Evolutionary conservation across 371 early-diverging fungal species (phyloP).

Genomic region (Actinomortierella ambigua): DNA sequence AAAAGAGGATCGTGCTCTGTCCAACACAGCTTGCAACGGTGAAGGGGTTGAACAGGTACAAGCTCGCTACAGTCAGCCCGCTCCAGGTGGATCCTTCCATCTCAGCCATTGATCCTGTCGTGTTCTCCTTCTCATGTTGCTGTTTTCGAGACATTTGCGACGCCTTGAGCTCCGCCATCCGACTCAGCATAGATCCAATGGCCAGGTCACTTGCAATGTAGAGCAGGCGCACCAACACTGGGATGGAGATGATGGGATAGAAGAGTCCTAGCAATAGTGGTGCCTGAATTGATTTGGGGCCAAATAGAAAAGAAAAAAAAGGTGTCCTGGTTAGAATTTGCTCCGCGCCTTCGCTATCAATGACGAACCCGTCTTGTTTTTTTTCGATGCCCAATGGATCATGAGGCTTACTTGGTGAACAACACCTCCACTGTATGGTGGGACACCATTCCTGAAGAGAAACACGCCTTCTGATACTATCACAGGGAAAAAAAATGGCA

Average conservation of each 20-base stretch:
- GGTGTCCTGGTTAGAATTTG: no score
- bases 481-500: not conserved
- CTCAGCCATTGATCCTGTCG: slow-evolving; percentile 18
- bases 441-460: slow-evolving; percentile 73
- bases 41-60: slow-evolving; percentile 86
- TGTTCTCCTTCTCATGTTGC: slow-evolving; percentile 11
- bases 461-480: slow-evolving; percentile 89
- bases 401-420: slow-evolving; percentile 76
- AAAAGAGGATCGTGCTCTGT: slow-evolving; percentile 75
- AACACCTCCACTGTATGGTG: slow-evolving; percentile 89
- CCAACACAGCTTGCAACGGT: slow-evolving; percentile 77
- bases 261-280: slow-evolving; percentile 80
- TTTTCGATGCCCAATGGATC: not conserved
- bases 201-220: slow-evolving; percentile 68
- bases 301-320: not conserved
- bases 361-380: not conserved
- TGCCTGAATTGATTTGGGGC: slow-evolving; percentile 49
- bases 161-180: slow-evolving; percentile 55
- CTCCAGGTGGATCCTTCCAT: slow-evolving; percentile 23
- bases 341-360: not conserved
- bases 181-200: slow-evolving; percentile 61
- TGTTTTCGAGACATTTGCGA: slow-evolving; percentile 11
- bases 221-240: slow-evolving; percentile 56
- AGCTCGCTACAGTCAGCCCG: slow-evolving; percentile 20
- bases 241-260: slow-evolving; percentile 57